Base-by-base conservation (phyloP, 768 basidiomycete genomes). In the Kockovaella imperatae region DNA sequence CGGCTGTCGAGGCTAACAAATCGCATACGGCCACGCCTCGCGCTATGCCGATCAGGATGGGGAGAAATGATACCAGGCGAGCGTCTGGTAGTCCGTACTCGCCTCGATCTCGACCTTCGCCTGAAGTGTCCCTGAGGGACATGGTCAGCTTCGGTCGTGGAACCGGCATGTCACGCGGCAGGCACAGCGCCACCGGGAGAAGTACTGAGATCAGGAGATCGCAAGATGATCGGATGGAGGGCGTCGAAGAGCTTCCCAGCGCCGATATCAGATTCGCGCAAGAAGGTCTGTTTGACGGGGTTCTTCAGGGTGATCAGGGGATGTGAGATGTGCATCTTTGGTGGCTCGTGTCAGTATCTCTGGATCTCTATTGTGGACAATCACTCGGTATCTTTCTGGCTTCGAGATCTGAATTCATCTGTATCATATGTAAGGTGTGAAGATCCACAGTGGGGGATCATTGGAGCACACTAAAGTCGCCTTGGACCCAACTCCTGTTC, bases 1-100 rank as follows among this genome's bases (percentile, higher is more conserved):
- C 59, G 2, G 62, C n/a, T n/a, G n/a, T n/a, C n/a, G 62, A 2
- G 35, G 56, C 3, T 60, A 58, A 24, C 62, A 60, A 44, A 29
- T 45, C 24, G 56, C 54, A 6, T 63, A 57, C 41, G 44, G 51
- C 1, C 52, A 5, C 32, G 21, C 14, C 51, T 38, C 42, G 26
- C 24, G 40, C 40, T 18, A 26, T 42, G 20, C 40, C 40, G 6
- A 25, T 25, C 26, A 44, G 24, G 42, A 25, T 1, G 38, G 42
- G 17, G 49, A 46, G 21, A 49, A 54, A 47, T 28, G 53, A 18
- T 39, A 49, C 8, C 13, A 20, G 8, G 45, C 53, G 6, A 30
- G 46, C 8, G 15, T 39, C 13, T 46, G 38, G n/a, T n/a, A 45
- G 31, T 29, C 53, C 53, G 7, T 54, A 54, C 39, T 50, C 42